Evolutionary conservation across 2,329 filamentous ascomycete genomes (phyloP).

Genomic region (Stemphylium vesicarium): DNA sequence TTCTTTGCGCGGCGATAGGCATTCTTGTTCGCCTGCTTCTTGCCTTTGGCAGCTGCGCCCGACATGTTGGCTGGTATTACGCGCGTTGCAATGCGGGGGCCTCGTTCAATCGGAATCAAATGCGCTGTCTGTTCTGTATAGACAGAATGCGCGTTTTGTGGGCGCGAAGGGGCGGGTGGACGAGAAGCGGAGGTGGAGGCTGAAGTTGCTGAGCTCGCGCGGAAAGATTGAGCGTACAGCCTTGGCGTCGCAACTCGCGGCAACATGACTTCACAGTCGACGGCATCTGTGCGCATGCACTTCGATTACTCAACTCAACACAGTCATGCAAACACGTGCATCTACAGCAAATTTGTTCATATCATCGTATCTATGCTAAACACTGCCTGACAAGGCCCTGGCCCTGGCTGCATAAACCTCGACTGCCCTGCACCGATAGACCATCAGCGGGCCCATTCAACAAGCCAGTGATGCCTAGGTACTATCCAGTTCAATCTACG

Average conservation of each 20-base stretch:
- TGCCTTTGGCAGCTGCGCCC: slow-evolving; percentile 33
- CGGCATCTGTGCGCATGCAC: background rate
- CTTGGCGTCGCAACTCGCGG: slow-evolving; percentile 7
- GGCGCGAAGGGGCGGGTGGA: slow-evolving; percentile 2
- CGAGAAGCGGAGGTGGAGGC: slow-evolving; percentile 1
- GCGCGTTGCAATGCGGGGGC: slow-evolving; percentile 16
- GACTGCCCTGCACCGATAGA: too few relatives aligned
- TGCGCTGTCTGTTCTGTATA: background rate
- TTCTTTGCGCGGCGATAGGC: slow-evolving; percentile 91
- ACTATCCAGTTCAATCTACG: slow-evolving; percentile 33
- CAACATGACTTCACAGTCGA: background rate
- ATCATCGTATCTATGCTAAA: background rate
- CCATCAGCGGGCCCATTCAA: too few relatives aligned
- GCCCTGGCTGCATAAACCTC: too few relatives aligned
- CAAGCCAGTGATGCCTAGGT: too few relatives aligned
- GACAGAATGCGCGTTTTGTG: slow-evolving; percentile 1
- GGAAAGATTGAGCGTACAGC: slow-evolving; percentile 14
- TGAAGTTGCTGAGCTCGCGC: slow-evolving; percentile 14
- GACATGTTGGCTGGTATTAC: slow-evolving; percentile 32
- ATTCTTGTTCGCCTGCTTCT: slow-evolving; percentile 85
- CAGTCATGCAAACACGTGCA: background rate
- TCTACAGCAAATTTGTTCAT: background rate
- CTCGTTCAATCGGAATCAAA: background rate
- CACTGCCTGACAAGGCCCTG: background rate
- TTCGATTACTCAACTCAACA: background rate